Percentiles rank a stretch among this genome's conserved stretches.
Evolutionary conservation across 441 rosid species (phyloP).

Genomic region (Erysimum pusillum): DNA sequence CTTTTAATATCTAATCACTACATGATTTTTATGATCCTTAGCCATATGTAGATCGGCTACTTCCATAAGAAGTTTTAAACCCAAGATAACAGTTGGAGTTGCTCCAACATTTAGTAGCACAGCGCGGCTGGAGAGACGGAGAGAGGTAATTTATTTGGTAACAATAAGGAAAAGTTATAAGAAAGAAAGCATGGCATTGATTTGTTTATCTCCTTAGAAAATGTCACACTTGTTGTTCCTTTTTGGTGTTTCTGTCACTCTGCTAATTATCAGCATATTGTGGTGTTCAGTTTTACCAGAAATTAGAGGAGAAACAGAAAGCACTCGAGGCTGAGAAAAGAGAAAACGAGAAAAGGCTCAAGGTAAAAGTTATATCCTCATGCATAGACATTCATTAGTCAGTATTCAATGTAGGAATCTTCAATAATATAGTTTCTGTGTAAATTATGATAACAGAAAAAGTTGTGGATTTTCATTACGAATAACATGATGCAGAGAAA

Average conservation of each 20-base stretch:
- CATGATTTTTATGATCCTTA: constrained; percentile 54
- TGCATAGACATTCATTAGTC: background rate
- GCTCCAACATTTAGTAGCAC: constrained; percentile 87
- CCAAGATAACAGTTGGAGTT: constrained; percentile 76
- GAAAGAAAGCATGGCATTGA: background rate
- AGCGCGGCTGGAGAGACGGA: constrained; percentile 82
- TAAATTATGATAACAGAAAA: background rate
- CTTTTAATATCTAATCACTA: background rate
- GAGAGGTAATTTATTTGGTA: constrained; percentile 63
- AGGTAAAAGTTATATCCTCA: constrained; percentile 52
- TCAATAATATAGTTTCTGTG: constrained; percentile 1
- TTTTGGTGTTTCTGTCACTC: background rate
- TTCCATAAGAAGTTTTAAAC: constrained; percentile 72
- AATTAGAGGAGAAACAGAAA: constrained; percentile 84
- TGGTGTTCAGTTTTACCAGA: constrained; percentile 71
- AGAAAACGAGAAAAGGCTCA: constrained; percentile 79
- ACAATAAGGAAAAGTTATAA: constrained; percentile 6
- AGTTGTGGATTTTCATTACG: background rate
- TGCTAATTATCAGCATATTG: constrained; percentile 12
- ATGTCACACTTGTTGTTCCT: background rate
- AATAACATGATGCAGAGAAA: constrained; percentile 10
- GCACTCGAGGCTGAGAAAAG: constrained; percentile 81
- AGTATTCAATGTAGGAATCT: background rate
- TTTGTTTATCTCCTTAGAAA: constrained; percentile 17
- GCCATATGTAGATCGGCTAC: constrained; percentile 67